Conservation (phyloP, 495 filamentous ascomycete genomes). For the Penicillium waksmanii region DNA sequence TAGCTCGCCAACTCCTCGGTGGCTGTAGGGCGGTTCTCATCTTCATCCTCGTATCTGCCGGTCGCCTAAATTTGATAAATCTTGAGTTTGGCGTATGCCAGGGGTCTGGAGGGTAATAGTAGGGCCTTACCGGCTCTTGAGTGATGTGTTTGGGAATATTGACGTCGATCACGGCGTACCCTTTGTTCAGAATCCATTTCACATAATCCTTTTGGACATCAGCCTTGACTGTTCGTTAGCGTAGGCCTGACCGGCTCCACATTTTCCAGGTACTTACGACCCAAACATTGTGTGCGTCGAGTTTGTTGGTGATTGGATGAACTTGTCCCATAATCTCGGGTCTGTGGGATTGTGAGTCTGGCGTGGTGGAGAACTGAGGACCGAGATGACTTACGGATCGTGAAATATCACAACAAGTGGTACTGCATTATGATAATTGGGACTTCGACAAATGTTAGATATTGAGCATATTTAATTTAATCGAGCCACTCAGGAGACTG, state of each 20-base stretch:
- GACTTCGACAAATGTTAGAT: conserved; percentile 33
- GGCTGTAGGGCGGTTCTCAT: conserved; percentile 48
- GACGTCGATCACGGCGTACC: conserved; percentile 83
- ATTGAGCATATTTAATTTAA: not conserved
- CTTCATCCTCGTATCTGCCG: conserved; percentile 46
- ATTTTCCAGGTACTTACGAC: conserved; percentile 63
- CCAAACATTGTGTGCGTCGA: conserved; percentile 83
- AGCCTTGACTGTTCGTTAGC: conserved; percentile 61
- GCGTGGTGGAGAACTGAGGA: not conserved
- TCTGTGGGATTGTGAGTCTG: conserved; percentile 39
- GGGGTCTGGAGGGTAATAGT: not conserved
- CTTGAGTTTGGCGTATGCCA: not conserved
- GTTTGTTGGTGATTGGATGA: conserved; percentile 66
- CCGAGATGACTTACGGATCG: conserved; percentile 66
- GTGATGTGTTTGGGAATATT: conserved; percentile 81
- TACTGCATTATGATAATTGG: conserved; percentile 53
- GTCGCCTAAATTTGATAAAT: conserved; percentile 19
- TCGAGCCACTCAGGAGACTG: conserved; percentile 22
- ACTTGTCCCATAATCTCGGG: conserved; percentile 72
- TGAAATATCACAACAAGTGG: conserved; percentile 80
- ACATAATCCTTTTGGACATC: conserved; percentile 79
- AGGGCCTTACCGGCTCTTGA: conserved; percentile 29
- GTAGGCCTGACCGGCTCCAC: not conserved
- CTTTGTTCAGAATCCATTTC: conserved; percentile 73
- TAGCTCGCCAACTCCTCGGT: conserved; percentile 80